These are phyloP conservation scores for Eucalyptus regnans DNA, from an alignment of 345 rosid genomes.

Conservation along the genomic window DNA sequence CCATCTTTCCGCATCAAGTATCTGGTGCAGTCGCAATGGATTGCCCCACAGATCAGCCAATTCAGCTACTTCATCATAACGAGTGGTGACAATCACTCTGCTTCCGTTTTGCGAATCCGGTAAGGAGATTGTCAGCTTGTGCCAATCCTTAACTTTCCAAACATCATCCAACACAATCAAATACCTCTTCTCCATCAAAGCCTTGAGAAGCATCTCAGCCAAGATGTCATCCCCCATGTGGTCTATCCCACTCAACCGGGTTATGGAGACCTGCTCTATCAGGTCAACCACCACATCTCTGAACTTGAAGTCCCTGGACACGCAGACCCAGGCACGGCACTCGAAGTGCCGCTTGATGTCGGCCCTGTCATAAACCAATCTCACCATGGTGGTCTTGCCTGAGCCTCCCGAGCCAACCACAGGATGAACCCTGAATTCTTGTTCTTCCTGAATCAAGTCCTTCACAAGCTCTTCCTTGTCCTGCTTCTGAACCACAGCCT, in stretches of 20 bases:
- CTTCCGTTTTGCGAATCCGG: neutral
- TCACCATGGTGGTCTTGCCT: slow-evolving; percentile 19
- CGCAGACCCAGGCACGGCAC: slow-evolving; percentile 10
- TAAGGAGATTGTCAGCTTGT: neutral
- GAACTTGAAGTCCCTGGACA: neutral
- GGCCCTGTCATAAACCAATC: neutral
- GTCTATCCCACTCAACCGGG: neutral
- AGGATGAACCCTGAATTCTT: neutral
- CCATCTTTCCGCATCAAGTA: neutral
- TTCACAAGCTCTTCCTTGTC: neutral
- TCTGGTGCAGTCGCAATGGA: neutral
- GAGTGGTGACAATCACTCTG: neutral
- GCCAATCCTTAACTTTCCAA: neutral
- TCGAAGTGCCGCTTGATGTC: neutral
- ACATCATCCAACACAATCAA: slow-evolving; percentile 2
- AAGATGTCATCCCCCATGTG: neutral
- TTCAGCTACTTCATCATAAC: neutral
- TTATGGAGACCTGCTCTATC: neutral
- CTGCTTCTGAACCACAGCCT: neutral
- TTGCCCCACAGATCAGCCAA: neutral
- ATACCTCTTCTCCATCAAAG: slow-evolving; percentile 1
- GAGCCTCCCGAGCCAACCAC: slow-evolving; percentile 18
- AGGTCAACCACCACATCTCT: neutral
- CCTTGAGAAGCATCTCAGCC: neutral
- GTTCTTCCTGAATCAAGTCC: neutral